These are phyloP conservation scores for Naganishia vishniacii DNA, from an alignment of 768 basidiomycete species.

Conservation along the genomic window DNA sequence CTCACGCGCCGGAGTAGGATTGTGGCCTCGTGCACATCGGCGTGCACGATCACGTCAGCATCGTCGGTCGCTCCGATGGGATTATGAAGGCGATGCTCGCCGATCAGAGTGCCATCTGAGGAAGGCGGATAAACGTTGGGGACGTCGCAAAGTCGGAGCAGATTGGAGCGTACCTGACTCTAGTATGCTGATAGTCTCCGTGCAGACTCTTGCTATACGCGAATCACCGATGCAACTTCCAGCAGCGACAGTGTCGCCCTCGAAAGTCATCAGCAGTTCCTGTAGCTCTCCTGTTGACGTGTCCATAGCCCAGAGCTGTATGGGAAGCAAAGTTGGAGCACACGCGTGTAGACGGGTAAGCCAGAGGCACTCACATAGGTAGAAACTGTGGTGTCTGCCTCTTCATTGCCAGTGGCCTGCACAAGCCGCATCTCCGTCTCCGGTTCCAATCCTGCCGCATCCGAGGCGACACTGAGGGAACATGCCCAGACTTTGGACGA, in stretches of 20 bases:
- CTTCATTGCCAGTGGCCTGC: background rate
- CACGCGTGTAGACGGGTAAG: no score
- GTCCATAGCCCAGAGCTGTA: conserved; percentile 14
- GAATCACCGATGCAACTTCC: background rate
- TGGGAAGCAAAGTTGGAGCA: no score
- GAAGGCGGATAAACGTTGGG: background rate
- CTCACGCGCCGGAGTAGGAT: background rate
- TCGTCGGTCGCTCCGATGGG: background rate
- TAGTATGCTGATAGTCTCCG: conserved; percentile 10
- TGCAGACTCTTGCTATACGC: background rate
- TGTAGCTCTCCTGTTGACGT: conserved; percentile 2
- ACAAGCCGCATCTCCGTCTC: conserved; percentile 8
- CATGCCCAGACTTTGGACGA: conserved; percentile 15
- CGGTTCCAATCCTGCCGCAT: background rate
- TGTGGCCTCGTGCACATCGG: background rate
- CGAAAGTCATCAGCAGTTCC: conserved; percentile 1
- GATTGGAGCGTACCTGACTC: background rate
- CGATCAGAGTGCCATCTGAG: conserved; percentile 4
- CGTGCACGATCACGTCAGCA: conserved; percentile 4
- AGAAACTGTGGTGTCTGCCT: background rate
- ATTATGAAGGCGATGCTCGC: background rate
- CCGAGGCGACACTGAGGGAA: background rate
- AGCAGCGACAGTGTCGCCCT: background rate
- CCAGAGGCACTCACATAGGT: background rate
- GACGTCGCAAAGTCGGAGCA: background rate